These are phyloP conservation scores for Syzygium malaccense DNA, from an alignment of 441 rosid genomes.

Conservation along the genomic window DNA sequence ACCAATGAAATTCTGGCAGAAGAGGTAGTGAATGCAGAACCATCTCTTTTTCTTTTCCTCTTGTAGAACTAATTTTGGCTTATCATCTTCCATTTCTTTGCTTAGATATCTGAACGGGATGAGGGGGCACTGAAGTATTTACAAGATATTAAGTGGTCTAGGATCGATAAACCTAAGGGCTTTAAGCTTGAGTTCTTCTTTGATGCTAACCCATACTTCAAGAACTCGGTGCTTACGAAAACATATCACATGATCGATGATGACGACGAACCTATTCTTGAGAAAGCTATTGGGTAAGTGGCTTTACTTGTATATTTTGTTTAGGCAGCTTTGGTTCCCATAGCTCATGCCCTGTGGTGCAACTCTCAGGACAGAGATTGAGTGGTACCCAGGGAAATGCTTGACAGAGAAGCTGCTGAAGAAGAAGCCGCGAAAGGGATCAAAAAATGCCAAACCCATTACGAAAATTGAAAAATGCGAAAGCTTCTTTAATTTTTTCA, in stretches of 20 bases:
- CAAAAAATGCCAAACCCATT: constrained; percentile 78
- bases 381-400: constrained; percentile 88
- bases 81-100: background rate
- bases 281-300: constrained; percentile 8
- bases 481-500: constrained; percentile 89
- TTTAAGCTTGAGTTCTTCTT: constrained; percentile 5
- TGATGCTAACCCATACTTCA: constrained; percentile 2
- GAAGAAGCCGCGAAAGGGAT: constrained; percentile 84
- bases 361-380: constrained; percentile 68
- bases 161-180: constrained; percentile 1
- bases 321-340: background rate
- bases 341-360: background rate
- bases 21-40: constrained; percentile 41
- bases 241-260: constrained; percentile 7
- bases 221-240: background rate
- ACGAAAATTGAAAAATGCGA: constrained; percentile 81
- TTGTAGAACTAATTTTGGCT: background rate
- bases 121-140: constrained; percentile 82
- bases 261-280: constrained; percentile 30
- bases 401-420: constrained; percentile 76
- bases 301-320: background rate
- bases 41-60: background rate
- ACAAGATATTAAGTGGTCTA: constrained; percentile 33
- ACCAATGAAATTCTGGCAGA: constrained; percentile 74
- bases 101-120: constrained; percentile 77